Evolutionary conservation across 768 basidiomycete species (phyloP), one percentile per base, ranked within the genome.

Genomic region (Rickenella mellea): DNA sequence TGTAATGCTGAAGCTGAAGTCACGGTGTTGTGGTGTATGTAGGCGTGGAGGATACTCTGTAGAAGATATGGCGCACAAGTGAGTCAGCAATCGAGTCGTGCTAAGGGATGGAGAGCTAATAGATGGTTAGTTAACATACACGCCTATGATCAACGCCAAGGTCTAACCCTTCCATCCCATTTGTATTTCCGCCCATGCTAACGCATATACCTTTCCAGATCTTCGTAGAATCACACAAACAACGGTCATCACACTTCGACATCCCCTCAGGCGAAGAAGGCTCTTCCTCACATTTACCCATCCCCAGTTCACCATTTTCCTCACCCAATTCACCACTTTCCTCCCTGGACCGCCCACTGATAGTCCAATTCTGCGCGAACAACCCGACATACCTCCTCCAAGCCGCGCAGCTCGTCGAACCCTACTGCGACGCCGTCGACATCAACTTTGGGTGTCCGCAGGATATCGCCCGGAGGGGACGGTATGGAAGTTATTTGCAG

Each of bases 91-190:
- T 45, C 30, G 42, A 27, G 27, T 42, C 17, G 7, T 28, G 10
- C 26, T 21, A 14, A 24, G 48, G 37, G 41, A 30, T 43, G 40
- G 40, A 6, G 27, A 47, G 46, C 39, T 46, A 26, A 55, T 50
- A 33, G 56, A 52, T 5, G 54, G 48, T 9, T 54, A 92, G 78
- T 72, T 97, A 17, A 73, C 78, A n/a, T 98, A 96, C 56, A 92
- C 93, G 0, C 96, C 96, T 14, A 99, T 99, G 96, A 96, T 99
- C 53, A 89, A 94, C 48, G 89, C 92, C 46, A 91, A 87, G 66
- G 83, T 83, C 37, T 21, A 53, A 45, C 32, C 14, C 31, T 41
- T 11, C 17, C 11, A 32, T 39, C 12, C 19, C 29, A 39, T 41
- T 27, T 25, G 27, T 25, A 19, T 15, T 20, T 22, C 24, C 17